phyloP scores from a whole-genome alignment of 805 yeast species.

The Starmerella khaoyaiensis region DNA sequence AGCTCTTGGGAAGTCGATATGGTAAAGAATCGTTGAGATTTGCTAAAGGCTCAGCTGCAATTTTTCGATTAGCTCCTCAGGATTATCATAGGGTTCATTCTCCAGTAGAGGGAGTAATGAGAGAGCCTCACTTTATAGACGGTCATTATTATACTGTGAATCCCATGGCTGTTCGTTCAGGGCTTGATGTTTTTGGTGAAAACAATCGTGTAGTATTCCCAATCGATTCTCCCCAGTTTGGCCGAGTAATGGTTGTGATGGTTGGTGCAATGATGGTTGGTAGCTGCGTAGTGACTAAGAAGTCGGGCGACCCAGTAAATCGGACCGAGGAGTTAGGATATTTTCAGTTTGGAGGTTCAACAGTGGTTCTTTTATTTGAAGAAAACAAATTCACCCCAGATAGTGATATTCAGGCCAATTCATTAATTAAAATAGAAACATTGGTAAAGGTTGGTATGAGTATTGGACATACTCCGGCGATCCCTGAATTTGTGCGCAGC shows the following conservation, averaged over 20 bases:
- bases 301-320: constrained; percentile 42
- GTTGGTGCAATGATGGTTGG: constrained; percentile 99
- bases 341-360: constrained; percentile 93
- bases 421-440: constrained; percentile 56
- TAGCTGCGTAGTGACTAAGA: constrained; percentile 58
- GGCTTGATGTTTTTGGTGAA: constrained; percentile 84
- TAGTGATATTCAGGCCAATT: constrained; percentile 56
- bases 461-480: constrained; percentile 48
- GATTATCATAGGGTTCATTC: constrained; percentile 90
- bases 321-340: constrained; percentile 84
- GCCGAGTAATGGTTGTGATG: constrained; percentile 60
- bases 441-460: constrained; percentile 83
- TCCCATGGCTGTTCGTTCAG: constrained; percentile 90
- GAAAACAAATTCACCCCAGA: constrained; percentile 40
- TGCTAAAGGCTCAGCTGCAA: constrained; percentile 37
- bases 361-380: constrained; percentile 57
- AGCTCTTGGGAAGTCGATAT: constrained; percentile 39
- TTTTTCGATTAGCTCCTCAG: constrained; percentile 89
- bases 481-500: constrained; percentile 20
- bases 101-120: constrained; percentile 67
- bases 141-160: constrained; percentile 95
- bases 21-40: constrained; percentile 30
- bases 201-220: constrained; percentile 71
- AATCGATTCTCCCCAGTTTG: constrained; percentile 62
- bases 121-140: constrained; percentile 52